Percentiles rank a stretch among this genome's conserved stretches.
Evolutionary conservation across 257 asterid species (phyloP).

Genomic region (Solanum appendiculatum): DNA sequence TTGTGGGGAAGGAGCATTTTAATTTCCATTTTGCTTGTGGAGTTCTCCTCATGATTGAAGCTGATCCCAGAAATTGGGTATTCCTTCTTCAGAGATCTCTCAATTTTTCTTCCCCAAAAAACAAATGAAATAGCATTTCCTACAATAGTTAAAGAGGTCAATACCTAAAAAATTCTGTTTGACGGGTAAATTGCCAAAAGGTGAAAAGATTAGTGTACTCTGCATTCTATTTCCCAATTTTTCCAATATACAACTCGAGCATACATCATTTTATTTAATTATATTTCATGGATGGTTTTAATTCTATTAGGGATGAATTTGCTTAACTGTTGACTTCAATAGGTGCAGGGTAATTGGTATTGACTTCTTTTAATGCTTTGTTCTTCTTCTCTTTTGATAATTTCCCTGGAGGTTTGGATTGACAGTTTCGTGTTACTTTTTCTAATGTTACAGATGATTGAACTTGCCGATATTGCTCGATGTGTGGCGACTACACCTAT

Average conservation of each 20-base stretch:
- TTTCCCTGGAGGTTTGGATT: neutral
- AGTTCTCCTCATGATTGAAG: neutral
- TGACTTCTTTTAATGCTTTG: neutral
- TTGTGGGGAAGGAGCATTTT: neutral
- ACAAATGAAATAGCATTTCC: neutral
- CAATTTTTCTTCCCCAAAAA: neutral
- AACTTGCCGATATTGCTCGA: slow-evolving; percentile 96
- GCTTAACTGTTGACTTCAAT: neutral
- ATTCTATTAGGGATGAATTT: neutral
- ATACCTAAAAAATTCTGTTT: neutral
- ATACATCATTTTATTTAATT: neutral
- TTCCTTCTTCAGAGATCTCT: neutral
- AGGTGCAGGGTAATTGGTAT: neutral
- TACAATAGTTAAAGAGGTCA: neutral
- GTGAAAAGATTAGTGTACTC: neutral
- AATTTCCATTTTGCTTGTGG: neutral
- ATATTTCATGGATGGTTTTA: neutral
- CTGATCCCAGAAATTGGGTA: neutral
- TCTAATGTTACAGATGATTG: slow-evolving; percentile 59
- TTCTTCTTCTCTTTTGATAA: neutral
- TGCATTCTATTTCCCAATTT: neutral
- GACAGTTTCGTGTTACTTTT: neutral
- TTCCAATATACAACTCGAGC: neutral
- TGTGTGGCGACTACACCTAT: slow-evolving; percentile 85
- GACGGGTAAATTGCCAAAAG: neutral